Evolutionary conservation across 305 asterid species (phyloP), one percentile per base, ranked within the genome.

Genomic region (Fraxinus nigra): DNA sequence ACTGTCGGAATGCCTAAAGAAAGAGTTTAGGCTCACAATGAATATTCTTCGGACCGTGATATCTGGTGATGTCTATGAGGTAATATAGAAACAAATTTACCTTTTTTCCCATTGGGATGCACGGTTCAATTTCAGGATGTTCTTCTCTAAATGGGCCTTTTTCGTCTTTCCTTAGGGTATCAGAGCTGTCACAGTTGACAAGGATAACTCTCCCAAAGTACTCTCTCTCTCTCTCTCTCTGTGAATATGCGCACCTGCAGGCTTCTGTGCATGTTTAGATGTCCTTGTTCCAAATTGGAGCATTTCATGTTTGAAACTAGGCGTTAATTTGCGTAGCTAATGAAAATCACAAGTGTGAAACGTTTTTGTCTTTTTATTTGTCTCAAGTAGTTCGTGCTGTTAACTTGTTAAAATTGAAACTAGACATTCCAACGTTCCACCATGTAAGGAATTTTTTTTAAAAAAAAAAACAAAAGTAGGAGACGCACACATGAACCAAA

Each of bases 61-160:
- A 83, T 93, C 99, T 32, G 86, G 86, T 75, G 97, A 95, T 84
- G 95, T 95, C 78, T 95, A 94, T 77, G 98, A 95, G 99, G 99
- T 95, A 89, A 83, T 59, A 67, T 7, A 1, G 5, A 7, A 6
- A 81, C 81, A 79, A 5, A 38, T 51, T 46, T 26, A 26, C 51
- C 6, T 63, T 38, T 54, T 30, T 0, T 72, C 76, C 24, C 9
- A 59, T 65, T 76, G 51, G 59, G 78, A 82, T 40, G 69, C 78
- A 33, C 56, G 33, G 67, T 70, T 81, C 74, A 43, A 46, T 24
- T 72, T 48, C 59, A 35, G 30, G 46, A 33, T 32, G 33, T 74
- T 61, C 63, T 6, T 61, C 79, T 82, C 82, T 82, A 59, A 80
- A 61, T 9, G 34, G 16, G 65, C 77, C 4, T 38, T 59, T 46